Base-by-base conservation (phyloP, 177 flowering plant genomes). In the Tripterygium wilfordii region DNA sequence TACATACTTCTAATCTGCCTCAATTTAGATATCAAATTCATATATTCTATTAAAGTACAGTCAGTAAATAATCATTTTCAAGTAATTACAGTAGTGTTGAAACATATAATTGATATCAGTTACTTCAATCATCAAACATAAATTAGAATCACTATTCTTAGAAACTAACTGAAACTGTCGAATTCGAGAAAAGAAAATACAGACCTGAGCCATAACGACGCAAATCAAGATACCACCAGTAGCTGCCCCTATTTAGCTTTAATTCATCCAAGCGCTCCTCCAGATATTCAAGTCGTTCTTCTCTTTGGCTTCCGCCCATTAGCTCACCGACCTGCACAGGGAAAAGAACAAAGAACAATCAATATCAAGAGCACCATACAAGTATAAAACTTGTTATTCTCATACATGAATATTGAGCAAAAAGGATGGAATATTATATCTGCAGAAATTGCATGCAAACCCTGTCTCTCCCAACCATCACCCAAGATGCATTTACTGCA, bases 291-390 rank as follows among this genome's bases (percentile, higher is more conserved):
- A 86, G 82, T 19, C 97, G 76, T 52, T 94, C 99, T 67, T 94
- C 99, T 60, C 99, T 79, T 65, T 94, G 97, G 73, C 99, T 94
- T 67, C 99, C 99, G 63, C 99, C 99, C 61, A 94, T 83, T 36
- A 94, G 95, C 57, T 94, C 99, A 24, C 99, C 99, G 64, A 92
- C 60, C 96, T 91, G 64, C 59, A 45, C 60, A 20, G 39, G 43
- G 24, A 14, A 23, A 9, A 36, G 41, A 27, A 37, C 13, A 20
- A 1, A 9, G 17, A 23, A 42, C 3, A 19, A 20, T 19, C 21
- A 14, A 22, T 22, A 40, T 30, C 12, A 30, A 30, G 8, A 30
- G 7, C 12, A 12, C 8, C 12, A 30, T 7, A 30, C 12, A 30
- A 12, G 8, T 30, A 30, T 30, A 12, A 30, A 30, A 12, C 12